Percentiles rank a stretch among this genome's conserved stretches.
Evolutionary conservation across 2,329 filamentous ascomycete genomes (phyloP).

Genomic region (Nigrospora oryzae): DNA sequence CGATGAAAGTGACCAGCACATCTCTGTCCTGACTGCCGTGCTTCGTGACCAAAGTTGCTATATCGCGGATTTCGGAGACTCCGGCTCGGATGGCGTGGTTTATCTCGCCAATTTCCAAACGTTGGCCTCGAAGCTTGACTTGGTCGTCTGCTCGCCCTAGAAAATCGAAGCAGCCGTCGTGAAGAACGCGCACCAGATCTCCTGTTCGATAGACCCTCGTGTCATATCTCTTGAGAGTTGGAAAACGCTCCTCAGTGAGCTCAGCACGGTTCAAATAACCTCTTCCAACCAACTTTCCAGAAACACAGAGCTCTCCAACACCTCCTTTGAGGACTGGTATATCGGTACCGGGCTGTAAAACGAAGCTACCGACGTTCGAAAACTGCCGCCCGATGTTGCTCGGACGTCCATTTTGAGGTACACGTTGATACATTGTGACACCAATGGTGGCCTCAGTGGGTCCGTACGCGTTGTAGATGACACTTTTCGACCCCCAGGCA

Average conservation of each 20-base stretch:
- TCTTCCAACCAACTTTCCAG: slow-evolving; percentile 78
- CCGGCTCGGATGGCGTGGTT: slow-evolving; percentile 69
- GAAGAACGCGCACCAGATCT: slow-evolving; percentile 73
- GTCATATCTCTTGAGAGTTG: slow-evolving; percentile 44
- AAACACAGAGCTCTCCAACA: slow-evolving; percentile 82
- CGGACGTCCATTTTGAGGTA: slow-evolving; percentile 68
- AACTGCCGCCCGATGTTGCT: slow-evolving; percentile 87
- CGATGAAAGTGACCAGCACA: slow-evolving; percentile 71
- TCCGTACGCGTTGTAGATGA: slow-evolving; percentile 89
- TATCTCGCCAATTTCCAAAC: slow-evolving; percentile 86
- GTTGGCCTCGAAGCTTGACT: slow-evolving; percentile 82
- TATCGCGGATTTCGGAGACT: slow-evolving; percentile 51
- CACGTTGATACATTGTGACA: slow-evolving; percentile 79
- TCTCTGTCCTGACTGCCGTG: slow-evolving; percentile 69
- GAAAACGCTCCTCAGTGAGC: slow-evolving; percentile 72
- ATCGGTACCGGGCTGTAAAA: slow-evolving; percentile 62
- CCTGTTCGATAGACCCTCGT: slow-evolving; percentile 78
- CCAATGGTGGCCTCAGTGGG: slow-evolving; percentile 92
- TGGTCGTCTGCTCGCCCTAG: slow-evolving; percentile 84
- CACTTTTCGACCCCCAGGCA: slow-evolving; percentile 68
- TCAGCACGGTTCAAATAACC: slow-evolving; percentile 77
- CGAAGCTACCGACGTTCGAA: slow-evolving; percentile 76
- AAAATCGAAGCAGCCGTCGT: slow-evolving; percentile 80
- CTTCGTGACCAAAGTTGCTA: slow-evolving; percentile 66
- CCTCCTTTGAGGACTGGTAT: slow-evolving; percentile 67